Base-by-base conservation (phyloP, 495 filamentous ascomycete genomes). In the Trichoderma erinaceum region DNA sequence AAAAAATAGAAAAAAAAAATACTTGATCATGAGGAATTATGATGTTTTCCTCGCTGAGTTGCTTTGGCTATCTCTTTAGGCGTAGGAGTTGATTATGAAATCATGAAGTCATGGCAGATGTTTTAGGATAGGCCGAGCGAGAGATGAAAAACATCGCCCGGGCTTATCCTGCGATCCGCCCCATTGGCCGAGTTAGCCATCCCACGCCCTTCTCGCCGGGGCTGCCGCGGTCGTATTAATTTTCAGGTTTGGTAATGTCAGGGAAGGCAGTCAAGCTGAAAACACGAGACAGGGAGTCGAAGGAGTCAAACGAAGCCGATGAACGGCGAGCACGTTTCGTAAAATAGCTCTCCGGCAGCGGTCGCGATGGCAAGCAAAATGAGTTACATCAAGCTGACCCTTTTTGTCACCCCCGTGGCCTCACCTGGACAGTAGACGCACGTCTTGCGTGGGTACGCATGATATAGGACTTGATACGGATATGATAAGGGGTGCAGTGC, bases 91-190 rank as follows among this genome's bases (percentile, higher is more conserved):
- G 8, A 23, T 10, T n/a, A n/a, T 10, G 48, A 21, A 10, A 38
- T 38, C n/a, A 61, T 61, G 56, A 61, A 21, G 56, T 61, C 56
- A 61, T 32, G n/a, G 21, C 56, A 61, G 25, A 61, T 61, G 12
- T 32, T 29, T 12, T 61, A 16, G 25, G 56, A 29, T 29, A 61
- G 10, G 15, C 25, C 56, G 56, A 61, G 56, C 56, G 56, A 61
- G 56, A 25, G 2, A 18, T 16, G 1, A 48, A 52, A 52, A 52
- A 25, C n/a, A 56, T n/a, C 50, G 21, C n/a, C 50, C n/a, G 21
- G 21, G 18, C 16, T 25, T n/a, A 56, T 56, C 16, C 50, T n/a
- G 50, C 50, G 10, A 56, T 56, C 50, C 50, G 50, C 50, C n/a
- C 43, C 50, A n/a, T 21, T 16, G 50, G 50, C 50, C 50, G 10